Evolutionary conservation across 2,329 filamentous ascomycete species (phyloP).

Genomic region (Trichophyton benhamiae): DNA sequence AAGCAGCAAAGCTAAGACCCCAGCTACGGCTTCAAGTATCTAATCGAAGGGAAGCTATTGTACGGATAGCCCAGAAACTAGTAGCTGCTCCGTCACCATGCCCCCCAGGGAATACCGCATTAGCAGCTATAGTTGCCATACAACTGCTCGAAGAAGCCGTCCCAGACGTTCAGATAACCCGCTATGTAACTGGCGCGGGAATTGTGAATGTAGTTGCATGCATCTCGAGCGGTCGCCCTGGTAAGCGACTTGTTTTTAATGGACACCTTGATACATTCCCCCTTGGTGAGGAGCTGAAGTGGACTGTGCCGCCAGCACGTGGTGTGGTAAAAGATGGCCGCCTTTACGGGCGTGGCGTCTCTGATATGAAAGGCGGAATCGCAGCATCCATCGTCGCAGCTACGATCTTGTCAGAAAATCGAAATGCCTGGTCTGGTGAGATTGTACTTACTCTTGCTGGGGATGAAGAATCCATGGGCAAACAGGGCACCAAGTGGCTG

Average conservation of each 20-base stretch:
- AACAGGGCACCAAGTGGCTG: conserved; percentile 8
- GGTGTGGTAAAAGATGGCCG: conserved; percentile 7
- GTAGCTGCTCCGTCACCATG: conserved; percentile 7
- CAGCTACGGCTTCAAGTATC: conserved; percentile 3
- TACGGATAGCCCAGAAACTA: conserved; percentile 2
- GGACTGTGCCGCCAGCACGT: conserved; percentile 6
- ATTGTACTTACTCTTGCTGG: conserved; percentile 10
- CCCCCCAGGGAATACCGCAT: conserved; percentile 8
- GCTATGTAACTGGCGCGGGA: conserved; percentile 2
- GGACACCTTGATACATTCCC: conserved; percentile 12
- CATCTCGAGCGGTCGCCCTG: conserved; percentile 9
- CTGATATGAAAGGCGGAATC: conserved; percentile 12
- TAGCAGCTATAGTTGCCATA: conserved; percentile 7
- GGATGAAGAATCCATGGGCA: conserved; percentile 10
- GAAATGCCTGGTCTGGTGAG: conserved; percentile 10
- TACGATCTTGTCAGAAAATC: conserved; percentile 7
- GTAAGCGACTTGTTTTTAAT: conserved; percentile 11
- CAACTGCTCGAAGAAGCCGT: conserved; percentile 5
- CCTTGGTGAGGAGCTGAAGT: conserved; percentile 2
- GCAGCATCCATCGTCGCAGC: conserved; percentile 9
- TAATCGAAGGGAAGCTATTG: conserved; percentile 4
- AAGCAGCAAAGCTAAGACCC: not conserved
- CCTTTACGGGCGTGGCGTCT: conserved; percentile 10
- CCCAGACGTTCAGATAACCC: conserved; percentile 8
- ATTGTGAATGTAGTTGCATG: conserved; percentile 9